Evolutionary conservation across 1,284 basidiomycete species (phyloP), one percentile per base, ranked within the genome.

Genomic region (Pseudozyma tsukubaensis): DNA sequence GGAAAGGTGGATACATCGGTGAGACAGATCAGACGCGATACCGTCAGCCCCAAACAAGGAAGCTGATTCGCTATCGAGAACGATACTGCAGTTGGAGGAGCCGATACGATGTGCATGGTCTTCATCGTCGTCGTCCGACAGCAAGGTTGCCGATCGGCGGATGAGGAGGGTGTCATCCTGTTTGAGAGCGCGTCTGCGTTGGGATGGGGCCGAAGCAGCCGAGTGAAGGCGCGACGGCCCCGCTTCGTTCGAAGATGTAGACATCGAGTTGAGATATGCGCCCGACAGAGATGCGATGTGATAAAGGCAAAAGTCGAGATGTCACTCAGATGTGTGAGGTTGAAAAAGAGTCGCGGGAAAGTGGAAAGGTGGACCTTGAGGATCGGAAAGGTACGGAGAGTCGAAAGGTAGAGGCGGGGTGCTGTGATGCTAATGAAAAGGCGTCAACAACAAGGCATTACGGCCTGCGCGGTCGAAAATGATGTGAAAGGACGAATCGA

Each of bases 221-320:
- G 16, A 45, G 14, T 4, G 61, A 24, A 70, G 67, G 36, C 67
- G 61, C 40, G 67, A 70, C 6, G 67, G 67, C 35, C 67, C 67
- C 24, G 67, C 67, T 44, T 70, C 56, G 32, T 32, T 40, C 13
- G 19, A 57, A 0, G 10, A 10, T 13, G 49, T 16, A 16, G 14
- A 42, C 29, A 45, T 56, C 57, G 50, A 51, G 16, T 16, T 44
- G 29, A 19, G 47, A 39, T 21, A 32, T 4, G 44, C 24, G 21
- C 14, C 11, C 19, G 37, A 19, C 18, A 32, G 21, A 34, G 19
- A 43, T 32, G 44, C 14, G 40, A 7, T 50, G 39, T 49, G 39
- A 19, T 19, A n/a, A 34, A 40, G 7, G 37, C 7, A 11, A 34
- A 34, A n/a, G n/a, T 32, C 13, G n/a, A 35, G 47, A 32, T 35